Conservation (phyloP, 345 rosid species). For the Odontarrhena argentea region DNA sequence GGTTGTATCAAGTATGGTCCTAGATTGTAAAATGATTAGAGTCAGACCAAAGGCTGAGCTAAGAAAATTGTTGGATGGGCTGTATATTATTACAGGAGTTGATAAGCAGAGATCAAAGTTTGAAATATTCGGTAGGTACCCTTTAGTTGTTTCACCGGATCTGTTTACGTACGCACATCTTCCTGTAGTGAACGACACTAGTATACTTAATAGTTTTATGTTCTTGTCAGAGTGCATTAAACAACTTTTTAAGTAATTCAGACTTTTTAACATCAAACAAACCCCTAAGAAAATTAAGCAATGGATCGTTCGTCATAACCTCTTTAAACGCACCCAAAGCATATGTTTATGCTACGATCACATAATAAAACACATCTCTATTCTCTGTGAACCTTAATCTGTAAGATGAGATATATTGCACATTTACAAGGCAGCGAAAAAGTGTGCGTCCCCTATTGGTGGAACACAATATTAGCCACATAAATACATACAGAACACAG, state of each 20-base stretch:
- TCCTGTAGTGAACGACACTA: background rate
- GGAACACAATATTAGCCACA: constrained; percentile 28
- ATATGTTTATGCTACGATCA: constrained; percentile 27
- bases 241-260: no score
- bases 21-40: background rate
- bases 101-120: background rate
- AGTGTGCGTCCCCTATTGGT: constrained; percentile 21
- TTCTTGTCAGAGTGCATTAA: no score
- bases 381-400: constrained; percentile 27
- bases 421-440: constrained; percentile 32
- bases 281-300: no score
- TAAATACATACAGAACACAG: constrained; percentile 18
- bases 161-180: background rate
- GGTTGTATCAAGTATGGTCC: constrained; percentile 21
- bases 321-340: constrained; percentile 15
- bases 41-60: constrained; percentile 1
- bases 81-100: background rate
- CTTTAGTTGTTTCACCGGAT: background rate
- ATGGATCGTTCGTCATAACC: constrained; percentile 18
- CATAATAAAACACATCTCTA: constrained; percentile 38
- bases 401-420: constrained; percentile 38
- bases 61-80: constrained; percentile 9
- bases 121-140: background rate
- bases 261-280: no score
- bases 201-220: background rate